Evolutionary conservation across 495 filamentous ascomycete genomes (phyloP), one percentile per base, ranked within the genome.

Genomic region (Xylaria curta): DNA sequence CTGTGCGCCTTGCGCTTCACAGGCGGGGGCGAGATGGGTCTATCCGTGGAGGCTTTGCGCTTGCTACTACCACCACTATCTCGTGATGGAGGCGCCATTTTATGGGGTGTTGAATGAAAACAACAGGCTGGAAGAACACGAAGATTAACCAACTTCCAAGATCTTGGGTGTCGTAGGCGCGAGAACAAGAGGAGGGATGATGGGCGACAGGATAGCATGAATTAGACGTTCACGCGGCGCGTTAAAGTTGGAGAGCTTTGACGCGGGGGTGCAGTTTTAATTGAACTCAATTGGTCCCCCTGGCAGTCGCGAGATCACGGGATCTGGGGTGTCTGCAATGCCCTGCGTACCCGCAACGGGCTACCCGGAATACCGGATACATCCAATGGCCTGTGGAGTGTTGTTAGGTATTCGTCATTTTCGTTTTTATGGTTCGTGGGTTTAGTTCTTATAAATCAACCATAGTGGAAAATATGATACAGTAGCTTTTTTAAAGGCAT

Each of bases 1-100:
- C 91, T 90, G 73, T 91, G 89, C 19, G 91, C 81, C 80, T 92
- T 94, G 47, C 85, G 83, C 69, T 86, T 85, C 24, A 85, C 21
- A 0, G 88, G 86, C n/a, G 90, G 90, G 4, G 90, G 89, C 24
- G 88, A 90, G 49, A 91, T 80, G n/a, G 77, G 69, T 49, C 71
- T 74, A 7, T 73, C 72, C 19, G 56, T 67, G 46, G 51, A 38
- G 36, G 65, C 72, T 66, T 77, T 79, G 12, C 77, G 75, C 51
- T 79, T 79, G n/a, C 49, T 17, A 70, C 70, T 73, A 76, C 8
- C 15, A 38, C 8, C 4, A 19, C 58, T 15, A 63, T 28, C 40
- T 56, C 28, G 53, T 28, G 53, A 31, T 31, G 10, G 58, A 8
- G 58, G 19, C 12, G 58, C 58, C 58, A 60, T 60, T n/a, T 1